phyloP scores from a whole-genome alignment of 2,329 filamentous ascomycete species.

The Fragosphaeria purpurea region DNA sequence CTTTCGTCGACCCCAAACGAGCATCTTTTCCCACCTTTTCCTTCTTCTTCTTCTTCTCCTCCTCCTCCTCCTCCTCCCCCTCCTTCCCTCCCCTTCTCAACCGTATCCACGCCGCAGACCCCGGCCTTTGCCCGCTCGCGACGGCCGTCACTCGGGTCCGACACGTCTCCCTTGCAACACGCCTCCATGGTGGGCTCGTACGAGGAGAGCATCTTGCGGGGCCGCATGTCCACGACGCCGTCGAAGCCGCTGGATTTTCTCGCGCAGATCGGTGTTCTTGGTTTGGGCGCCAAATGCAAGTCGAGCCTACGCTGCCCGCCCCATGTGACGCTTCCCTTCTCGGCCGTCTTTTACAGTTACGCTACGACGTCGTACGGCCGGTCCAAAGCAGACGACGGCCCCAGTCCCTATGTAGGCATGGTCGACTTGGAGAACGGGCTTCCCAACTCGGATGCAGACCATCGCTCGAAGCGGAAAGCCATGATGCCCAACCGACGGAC shows the following conservation, averaged over 20 bases:
- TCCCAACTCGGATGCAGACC: conserved; percentile 38
- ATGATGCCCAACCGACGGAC: conserved; percentile 30
- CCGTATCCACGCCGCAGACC: conserved; percentile 27
- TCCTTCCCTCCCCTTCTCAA: conserved; percentile 23
- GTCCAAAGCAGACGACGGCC: conserved; percentile 66
- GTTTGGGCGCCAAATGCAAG: conserved; percentile 73
- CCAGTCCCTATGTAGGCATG: conserved; percentile 90
- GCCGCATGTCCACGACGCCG: conserved; percentile 92
- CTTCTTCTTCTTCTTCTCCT: background rate
- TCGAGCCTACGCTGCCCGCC: conserved; percentile 73
- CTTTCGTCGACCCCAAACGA: conserved; percentile 50
- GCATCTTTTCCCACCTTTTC: too few relatives aligned
- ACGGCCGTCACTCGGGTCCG: conserved; percentile 61
- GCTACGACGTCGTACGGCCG: conserved; percentile 54
- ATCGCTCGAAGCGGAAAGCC: conserved; percentile 35
- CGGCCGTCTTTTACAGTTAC: conserved; percentile 94
- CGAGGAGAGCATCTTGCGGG: conserved; percentile 89
- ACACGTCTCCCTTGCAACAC: conserved; percentile 69
- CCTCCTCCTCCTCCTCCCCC: too few relatives aligned
- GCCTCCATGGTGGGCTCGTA: conserved; percentile 97
- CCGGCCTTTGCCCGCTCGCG: conserved; percentile 45
- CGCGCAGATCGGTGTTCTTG: conserved; percentile 89
- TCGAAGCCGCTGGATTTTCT: conserved; percentile 88
- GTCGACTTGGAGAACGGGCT: conserved; percentile 83
- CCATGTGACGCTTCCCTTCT: conserved; percentile 84